Base-by-base conservation (phyloP, 139 green algal species). In the Spirogloea muscicola region DNA sequence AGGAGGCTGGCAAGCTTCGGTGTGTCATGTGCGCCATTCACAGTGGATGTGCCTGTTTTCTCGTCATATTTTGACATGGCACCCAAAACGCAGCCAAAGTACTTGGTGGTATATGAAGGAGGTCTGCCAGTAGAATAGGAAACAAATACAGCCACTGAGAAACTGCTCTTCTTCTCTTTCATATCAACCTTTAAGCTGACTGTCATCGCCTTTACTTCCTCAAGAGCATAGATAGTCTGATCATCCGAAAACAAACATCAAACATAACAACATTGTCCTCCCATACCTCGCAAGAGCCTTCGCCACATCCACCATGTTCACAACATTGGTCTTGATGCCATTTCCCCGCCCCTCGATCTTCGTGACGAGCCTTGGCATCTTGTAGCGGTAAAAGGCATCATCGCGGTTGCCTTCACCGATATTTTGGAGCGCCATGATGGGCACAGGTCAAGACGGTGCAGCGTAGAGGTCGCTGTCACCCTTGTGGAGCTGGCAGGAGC, bases 241-340 rank as follows among this genome's bases (percentile, higher is more conserved):
- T n/a, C n/a, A n/a, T n/a, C n/a, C n/a, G n/a, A n/a, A n/a, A n/a
- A n/a, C n/a, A n/a, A n/a, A n/a, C n/a, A n/a, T n/a, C n/a, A n/a
- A n/a, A n/a, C n/a, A n/a, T n/a, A n/a, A n/a, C n/a, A n/a, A n/a
- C n/a, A n/a, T n/a, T n/a, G n/a, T n/a, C n/a, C n/a, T n/a, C n/a
- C n/a, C n/a, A n/a, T n/a, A n/a, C n/a, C n/a, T 82, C 57, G 94
- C 93, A 55, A 99, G 77, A 1, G 94, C 93, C 80, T 98, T 98
- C 36, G 94, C 93, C 36, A 99, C 92, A 58, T 99, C 94, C 3
- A 97, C 93, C 73, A 96, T 96, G 89, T 99, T 99, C 36, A 97
- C 92, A 1, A 98, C 85, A 74, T 97, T 97, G 1, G 94, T 99
- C 69, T 97, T 97, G 84, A 99, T 98, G 74, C 94, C 94, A 75